phyloP scores from a whole-genome alignment of 805 yeast species.

The Wickerhamomyces tratensis region DNA sequence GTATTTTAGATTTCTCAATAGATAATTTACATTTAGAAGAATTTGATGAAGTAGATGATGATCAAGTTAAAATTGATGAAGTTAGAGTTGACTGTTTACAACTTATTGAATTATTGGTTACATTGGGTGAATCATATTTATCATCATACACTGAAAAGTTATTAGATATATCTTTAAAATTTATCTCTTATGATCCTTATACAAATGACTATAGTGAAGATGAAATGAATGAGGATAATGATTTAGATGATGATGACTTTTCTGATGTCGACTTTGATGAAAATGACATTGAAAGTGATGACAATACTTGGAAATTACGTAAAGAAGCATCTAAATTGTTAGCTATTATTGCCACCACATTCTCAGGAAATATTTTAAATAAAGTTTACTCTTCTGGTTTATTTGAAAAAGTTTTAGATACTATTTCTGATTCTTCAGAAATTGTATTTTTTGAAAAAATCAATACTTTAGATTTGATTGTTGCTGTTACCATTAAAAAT shows the following conservation, averaged over 20 bases:
- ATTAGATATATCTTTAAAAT: constrained; percentile 20
- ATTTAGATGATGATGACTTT: constrained; percentile 35
- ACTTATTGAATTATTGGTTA: constrained; percentile 29
- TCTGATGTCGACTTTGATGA: constrained; percentile 31
- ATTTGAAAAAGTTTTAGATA: constrained; percentile 22
- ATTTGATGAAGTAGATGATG: constrained; percentile 19
- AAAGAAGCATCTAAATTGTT: constrained; percentile 37
- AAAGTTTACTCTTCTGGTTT: constrained; percentile 21
- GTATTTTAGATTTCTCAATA: constrained; percentile 14
- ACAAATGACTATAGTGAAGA: constrained; percentile 21
- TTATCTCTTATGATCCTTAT: constrained; percentile 39
- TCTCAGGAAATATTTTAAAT: constrained; percentile 25
- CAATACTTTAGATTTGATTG: constrained; percentile 30
- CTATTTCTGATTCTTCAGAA: constrained; percentile 34
- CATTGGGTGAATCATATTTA: constrained; percentile 26
- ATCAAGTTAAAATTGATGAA: constrained; percentile 31
- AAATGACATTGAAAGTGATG: constrained; percentile 33
- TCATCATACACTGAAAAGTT: constrained; percentile 19
- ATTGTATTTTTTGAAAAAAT: constrained; percentile 43
- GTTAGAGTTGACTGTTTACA: constrained; percentile 40
- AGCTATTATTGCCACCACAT: constrained; percentile 25
- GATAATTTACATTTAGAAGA: constrained; percentile 17
- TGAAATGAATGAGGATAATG: constrained; percentile 21
- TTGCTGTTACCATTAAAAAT: constrained; percentile 18
- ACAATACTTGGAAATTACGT: constrained; percentile 56